A percentile compares a stretch with the other conserved stretches of the same genome.
phyloP scores from a whole-genome alignment of 2,329 filamentous ascomycete genomes.

The Phialophora verrucosa region DNA sequence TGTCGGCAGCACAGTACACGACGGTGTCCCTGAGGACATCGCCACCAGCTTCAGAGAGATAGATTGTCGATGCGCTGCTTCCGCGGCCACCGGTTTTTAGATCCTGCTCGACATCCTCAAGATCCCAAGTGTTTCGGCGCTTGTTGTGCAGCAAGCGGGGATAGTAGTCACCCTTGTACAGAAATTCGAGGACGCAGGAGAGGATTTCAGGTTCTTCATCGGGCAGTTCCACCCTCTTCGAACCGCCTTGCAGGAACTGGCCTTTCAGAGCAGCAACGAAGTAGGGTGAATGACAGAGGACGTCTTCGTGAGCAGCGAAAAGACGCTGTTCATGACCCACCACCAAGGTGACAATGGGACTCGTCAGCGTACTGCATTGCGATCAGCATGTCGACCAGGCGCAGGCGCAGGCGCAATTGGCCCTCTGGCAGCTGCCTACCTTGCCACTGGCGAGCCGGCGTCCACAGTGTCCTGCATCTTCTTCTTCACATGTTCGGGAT shows the following conservation, averaged over 20 bases:
- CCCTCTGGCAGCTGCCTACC: conserved; percentile 29
- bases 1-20: conserved; percentile 88
- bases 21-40: conserved; percentile 88
- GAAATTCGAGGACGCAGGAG: conserved; percentile 91
- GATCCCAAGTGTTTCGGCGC: conserved; percentile 83
- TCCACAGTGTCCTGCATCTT: conserved; percentile 86
- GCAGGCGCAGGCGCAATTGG: background rate
- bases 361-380: conserved; percentile 57
- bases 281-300: conserved; percentile 83
- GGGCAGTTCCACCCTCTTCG: conserved; percentile 79
- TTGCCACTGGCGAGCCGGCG: conserved; percentile 56
- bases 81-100: conserved; percentile 64
- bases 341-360: conserved; percentile 83
- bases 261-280: conserved; percentile 75
- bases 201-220: conserved; percentile 85
- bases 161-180: conserved; percentile 97
- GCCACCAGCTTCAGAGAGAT: conserved; percentile 74
- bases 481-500: conserved; percentile 79
- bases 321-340: conserved; percentile 84
- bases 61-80: conserved; percentile 76
- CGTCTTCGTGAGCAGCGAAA: conserved; percentile 94
- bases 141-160: conserved; percentile 87
- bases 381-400: conserved; percentile 35
- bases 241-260: conserved; percentile 68
- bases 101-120: conserved; percentile 72